Evolutionary conservation across 2,329 filamentous ascomycete genomes (phyloP).

Genomic region (Pseudogymnoascus sp.): DNA sequence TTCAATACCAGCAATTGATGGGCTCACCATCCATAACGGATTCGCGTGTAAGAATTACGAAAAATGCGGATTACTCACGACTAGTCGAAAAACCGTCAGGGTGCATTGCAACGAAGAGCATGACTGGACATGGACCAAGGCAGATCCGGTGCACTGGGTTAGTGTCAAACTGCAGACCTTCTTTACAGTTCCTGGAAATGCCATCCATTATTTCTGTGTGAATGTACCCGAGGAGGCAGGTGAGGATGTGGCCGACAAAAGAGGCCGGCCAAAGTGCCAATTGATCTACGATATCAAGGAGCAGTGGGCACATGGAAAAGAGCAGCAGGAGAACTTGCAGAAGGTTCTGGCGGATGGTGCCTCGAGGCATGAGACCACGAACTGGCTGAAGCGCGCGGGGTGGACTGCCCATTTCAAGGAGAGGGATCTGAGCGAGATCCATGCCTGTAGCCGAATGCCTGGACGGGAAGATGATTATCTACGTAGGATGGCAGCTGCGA

Average conservation of each 20-base stretch:
- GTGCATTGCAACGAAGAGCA: neutral
- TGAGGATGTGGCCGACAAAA: neutral
- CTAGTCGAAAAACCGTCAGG: neutral
- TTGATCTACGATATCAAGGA: neutral
- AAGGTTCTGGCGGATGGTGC: neutral
- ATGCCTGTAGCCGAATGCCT: neutral
- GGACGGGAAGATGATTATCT: neutral
- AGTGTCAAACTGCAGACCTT: neutral
- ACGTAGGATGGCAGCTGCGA: neutral
- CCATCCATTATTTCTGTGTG: neutral
- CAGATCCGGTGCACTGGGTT: neutral
- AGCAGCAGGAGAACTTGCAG: neutral
- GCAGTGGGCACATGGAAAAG: neutral
- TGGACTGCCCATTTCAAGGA: neutral
- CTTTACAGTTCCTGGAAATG: neutral
- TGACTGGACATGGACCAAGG: neutral
- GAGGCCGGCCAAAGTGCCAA: neutral
- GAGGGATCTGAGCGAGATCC: neutral
- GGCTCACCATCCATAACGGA: neutral
- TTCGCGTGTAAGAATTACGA: no score
- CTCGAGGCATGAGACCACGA: neutral
- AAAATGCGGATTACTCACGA: neutral
- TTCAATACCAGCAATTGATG: neutral
- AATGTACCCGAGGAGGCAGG: neutral
- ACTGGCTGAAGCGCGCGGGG: neutral